Percentiles rank a stretch among this genome's conserved stretches.
Conservation (phyloP, 2,329 filamentous ascomycete species). For the Sporothrix pallida region DNA sequence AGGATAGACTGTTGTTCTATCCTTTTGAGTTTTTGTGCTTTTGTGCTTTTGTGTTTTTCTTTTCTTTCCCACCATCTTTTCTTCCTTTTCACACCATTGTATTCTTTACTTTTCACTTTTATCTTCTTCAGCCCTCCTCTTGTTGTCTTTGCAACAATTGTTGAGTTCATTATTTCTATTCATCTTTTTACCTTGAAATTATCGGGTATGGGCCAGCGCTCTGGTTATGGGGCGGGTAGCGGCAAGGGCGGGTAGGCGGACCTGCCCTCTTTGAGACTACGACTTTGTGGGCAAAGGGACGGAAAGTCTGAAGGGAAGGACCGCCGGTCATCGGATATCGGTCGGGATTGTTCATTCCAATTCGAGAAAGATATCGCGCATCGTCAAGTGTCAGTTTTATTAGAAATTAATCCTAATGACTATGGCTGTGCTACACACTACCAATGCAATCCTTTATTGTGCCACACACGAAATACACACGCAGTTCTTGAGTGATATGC, state of each 20-base stretch:
- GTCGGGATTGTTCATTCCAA: background rate
- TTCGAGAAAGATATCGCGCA: background rate
- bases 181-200: too few species aligned
- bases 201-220: background rate
- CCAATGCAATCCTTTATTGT: background rate
- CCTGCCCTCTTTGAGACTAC: slow-evolving; percentile 1
- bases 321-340: background rate
- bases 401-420: background rate
- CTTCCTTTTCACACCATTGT: background rate
- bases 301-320: background rate
- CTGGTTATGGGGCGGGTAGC: background rate
- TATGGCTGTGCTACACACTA: background rate
- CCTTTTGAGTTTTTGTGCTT: background rate
- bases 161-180: too few species aligned
- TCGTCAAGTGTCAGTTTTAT: background rate
- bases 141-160: too few species aligned
- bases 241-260: slow-evolving; percentile 7
- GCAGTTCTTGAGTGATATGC: background rate
- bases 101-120: background rate
- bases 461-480: background rate
- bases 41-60: background rate
- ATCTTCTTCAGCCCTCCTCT: too few species aligned
- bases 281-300: too few species aligned
- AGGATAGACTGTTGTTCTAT: background rate
- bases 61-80: slow-evolving; percentile 16